Conservation (phyloP, 257 asterid genomes). For the Solanum sejunctum region DNA sequence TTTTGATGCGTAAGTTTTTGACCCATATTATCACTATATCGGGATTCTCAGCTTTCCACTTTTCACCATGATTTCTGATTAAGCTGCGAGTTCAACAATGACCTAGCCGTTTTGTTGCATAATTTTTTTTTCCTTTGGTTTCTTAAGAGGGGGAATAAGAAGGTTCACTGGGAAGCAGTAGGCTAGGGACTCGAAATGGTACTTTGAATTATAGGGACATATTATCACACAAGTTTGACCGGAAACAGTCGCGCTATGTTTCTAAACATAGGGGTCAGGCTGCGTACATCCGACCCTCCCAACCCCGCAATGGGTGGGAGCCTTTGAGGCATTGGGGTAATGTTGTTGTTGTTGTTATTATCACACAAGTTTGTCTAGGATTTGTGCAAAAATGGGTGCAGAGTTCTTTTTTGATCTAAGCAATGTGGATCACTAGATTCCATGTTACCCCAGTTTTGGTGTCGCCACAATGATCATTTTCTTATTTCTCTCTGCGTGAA, state of each 20-base stretch:
- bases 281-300: no score
- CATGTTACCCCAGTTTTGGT: neutral
- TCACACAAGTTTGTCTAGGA: neutral
- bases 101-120: neutral
- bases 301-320: no score
- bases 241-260: no score
- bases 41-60: neutral
- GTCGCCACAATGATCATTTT: neutral
- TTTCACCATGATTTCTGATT: neutral
- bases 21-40: neutral
- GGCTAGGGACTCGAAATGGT: neutral
- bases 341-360: no score
- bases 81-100: neutral
- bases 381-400: no score
- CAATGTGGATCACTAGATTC: neutral
- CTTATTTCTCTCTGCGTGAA: neutral
- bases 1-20: neutral
- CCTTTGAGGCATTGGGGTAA: no score
- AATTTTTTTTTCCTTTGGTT: neutral
- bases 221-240: neutral
- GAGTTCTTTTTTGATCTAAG: no score
- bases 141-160: neutral
- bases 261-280: no score
- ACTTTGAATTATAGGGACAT: neutral
- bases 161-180: neutral